These are phyloP conservation scores for Corinectria fuckeliana DNA, from an alignment of 2,329 filamentous ascomycete species.

Conservation along the genomic window DNA sequence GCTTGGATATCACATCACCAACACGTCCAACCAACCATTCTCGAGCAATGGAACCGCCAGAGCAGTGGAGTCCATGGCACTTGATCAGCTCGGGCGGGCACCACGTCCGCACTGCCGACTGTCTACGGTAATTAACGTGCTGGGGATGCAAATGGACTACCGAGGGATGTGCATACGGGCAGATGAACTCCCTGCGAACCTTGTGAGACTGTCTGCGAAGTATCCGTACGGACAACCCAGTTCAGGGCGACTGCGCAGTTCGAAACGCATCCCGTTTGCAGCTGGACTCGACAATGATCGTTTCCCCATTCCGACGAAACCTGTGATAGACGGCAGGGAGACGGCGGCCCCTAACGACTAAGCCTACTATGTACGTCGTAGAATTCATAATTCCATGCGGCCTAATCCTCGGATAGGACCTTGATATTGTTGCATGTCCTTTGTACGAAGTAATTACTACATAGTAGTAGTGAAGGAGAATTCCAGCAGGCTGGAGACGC, in stretches of 20 bases:
- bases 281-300: neutral
- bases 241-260: neutral
- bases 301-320: neutral
- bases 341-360: conserved; percentile 2
- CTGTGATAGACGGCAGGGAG: neutral
- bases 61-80: no score
- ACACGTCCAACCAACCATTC: neutral
- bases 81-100: neutral
- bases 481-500: neutral
- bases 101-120: neutral
- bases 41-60: neutral
- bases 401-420: no score
- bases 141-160: neutral
- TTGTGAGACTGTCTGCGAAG: neutral
- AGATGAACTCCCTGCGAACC: conserved; percentile 2
- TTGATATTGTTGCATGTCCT: no score
- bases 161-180: conserved; percentile 1
- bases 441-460: no score
- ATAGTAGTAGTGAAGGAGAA: neutral
- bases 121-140: neutral
- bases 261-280: conserved; percentile 9
- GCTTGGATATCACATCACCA: neutral
- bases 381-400: no score
- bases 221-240: no score
- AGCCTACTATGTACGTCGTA: no score